These are phyloP conservation scores for Pichia sp. DNA, from an alignment of 1,139 yeast species.

Conservation along the genomic window DNA sequence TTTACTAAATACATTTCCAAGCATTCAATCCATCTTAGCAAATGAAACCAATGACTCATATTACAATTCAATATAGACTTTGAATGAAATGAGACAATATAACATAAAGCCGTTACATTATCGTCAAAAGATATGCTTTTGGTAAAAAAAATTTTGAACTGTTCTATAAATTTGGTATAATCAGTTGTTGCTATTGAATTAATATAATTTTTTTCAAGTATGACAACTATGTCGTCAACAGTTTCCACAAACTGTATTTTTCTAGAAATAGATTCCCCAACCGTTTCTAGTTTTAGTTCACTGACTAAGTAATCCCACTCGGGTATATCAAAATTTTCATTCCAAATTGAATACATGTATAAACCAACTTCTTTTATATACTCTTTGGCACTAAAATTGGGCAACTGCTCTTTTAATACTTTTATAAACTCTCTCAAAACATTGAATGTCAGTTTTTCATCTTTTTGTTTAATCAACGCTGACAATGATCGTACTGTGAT, in stretches of 20 bases:
- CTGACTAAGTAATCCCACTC: slow-evolving; percentile 16
- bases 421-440: slow-evolving; percentile 14
- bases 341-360: slow-evolving; percentile 22
- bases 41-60: slow-evolving; percentile 20
- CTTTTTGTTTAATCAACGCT: not conserved
- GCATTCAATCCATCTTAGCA: slow-evolving; percentile 20
- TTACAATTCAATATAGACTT: slow-evolving; percentile 4
- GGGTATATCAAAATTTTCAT: slow-evolving; percentile 11
- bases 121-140: slow-evolving; percentile 9
- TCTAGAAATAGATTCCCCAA: slow-evolving; percentile 19
- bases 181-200: slow-evolving; percentile 11
- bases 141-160: slow-evolving; percentile 12
- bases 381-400: slow-evolving; percentile 12
- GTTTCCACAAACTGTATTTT: slow-evolving; percentile 21
- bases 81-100: slow-evolving; percentile 15
- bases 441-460: not conserved
- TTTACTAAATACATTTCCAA: not conserved
- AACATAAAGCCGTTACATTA: slow-evolving; percentile 13
- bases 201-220: slow-evolving; percentile 21
- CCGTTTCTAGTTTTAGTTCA: slow-evolving; percentile 10
- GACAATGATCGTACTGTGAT: slow-evolving; percentile 10
- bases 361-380: slow-evolving; percentile 18
- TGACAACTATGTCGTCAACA: slow-evolving; percentile 18
- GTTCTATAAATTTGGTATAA: slow-evolving; percentile 6
- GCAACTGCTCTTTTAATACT: slow-evolving; percentile 18